Conservation (phyloP, 129 eudicot genomes). For the Mikania micrantha region DNA sequence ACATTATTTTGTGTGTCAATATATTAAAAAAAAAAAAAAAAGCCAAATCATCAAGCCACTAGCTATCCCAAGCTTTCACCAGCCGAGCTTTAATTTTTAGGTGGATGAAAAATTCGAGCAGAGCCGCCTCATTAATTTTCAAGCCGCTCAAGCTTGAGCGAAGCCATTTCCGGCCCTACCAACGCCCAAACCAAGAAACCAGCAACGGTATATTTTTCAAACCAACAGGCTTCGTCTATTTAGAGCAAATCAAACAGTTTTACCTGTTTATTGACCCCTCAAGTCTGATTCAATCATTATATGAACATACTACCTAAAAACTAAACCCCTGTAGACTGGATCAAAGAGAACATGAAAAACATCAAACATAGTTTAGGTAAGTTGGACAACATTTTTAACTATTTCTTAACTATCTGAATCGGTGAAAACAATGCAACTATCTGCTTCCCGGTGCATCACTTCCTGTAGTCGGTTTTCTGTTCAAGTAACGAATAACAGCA, state of each 20-base stretch:
- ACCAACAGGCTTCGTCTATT: neutral
- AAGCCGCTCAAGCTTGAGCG: too few relatives aligned
- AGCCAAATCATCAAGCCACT: too few relatives aligned
- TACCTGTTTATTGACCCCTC: neutral
- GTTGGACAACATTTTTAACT: neutral
- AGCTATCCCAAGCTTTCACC: too few relatives aligned
- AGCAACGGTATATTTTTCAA: neutral
- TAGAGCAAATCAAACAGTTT: neutral
- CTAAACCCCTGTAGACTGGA: neutral
- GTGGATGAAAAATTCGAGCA: too few relatives aligned
- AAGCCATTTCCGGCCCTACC: too few relatives aligned
- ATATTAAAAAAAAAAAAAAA: too few relatives aligned
- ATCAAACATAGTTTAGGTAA: neutral
- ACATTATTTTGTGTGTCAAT: too few relatives aligned
- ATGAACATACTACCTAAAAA: neutral
- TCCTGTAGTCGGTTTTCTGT: conserved; percentile 59
- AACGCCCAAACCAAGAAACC: neutral
- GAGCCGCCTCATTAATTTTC: too few relatives aligned
- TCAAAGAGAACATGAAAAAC: neutral
- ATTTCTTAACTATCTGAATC: conserved; percentile 23
- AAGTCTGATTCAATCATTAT: neutral
- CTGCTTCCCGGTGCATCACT: conserved; percentile 57
- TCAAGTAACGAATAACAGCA: conserved; percentile 82
- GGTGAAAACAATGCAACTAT: conserved; percentile 20
- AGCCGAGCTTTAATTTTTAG: too few relatives aligned